Evolutionary conservation across 202 grass and related monocot species (phyloP), one percentile per base, ranked within the genome.

Genomic region (Setaria viridis): DNA sequence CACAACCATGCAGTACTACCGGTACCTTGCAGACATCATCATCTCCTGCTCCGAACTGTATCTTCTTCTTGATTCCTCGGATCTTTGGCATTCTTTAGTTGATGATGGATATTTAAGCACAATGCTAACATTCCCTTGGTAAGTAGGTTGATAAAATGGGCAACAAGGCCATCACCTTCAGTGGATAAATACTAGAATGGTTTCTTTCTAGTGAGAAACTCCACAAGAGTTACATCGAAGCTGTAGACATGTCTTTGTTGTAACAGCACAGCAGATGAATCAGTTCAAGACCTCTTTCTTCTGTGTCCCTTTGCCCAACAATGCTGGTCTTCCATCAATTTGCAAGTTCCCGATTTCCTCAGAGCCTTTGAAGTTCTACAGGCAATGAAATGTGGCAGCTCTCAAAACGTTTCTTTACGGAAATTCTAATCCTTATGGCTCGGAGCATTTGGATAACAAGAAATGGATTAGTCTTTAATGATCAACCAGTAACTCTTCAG

Each of bases 201-300:
- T 6, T 92, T 95, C 82, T 87, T 95, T 17, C 93, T 84, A 0
- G 88, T 95, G 30, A 95, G 86, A 11, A 95, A 17, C 47, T 92
- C 93, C 43, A 92, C 5, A 43, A 95, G 70, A 62, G 92, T 70
- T 15, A 95, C 85, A 53, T 13, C 50, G 16, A 53, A 53, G 13
- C 50, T 53, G 4, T 57, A 57, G 16, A 47, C 46, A 47, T 47
- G 1, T 11, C 46, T 11, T 11, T 47, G 10, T 11, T 63, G 25
- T 25, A 25, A 25, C 25, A 25, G 25, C 25, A 25, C 25, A 25
- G 0, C 25, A 25, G 25, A 25, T 25, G 25, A 25, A 25, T 25
- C 25, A 25, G 25, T 25, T 25, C 25, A 25, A 25, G 25, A 25
- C 25, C 25, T 25, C 25, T 25, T 25, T 25, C 25, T 25, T 25